Evolutionary conservation across 2,329 filamentous ascomycete genomes (phyloP).

Genomic region (Ophiocordyceps polyrhachis-furcata): DNA sequence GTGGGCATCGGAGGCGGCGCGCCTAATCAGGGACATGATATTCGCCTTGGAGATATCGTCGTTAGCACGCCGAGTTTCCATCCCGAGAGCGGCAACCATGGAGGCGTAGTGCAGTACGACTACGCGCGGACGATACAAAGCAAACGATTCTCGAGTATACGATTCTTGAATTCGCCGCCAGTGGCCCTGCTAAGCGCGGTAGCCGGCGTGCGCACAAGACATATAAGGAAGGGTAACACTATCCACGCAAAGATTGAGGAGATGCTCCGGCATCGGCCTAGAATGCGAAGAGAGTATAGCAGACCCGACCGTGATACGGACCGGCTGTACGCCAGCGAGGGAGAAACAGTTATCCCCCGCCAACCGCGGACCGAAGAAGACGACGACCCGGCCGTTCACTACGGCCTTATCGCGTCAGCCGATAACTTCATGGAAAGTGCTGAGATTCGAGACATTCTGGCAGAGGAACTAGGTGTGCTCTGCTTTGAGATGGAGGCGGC

Average conservation of each 20-base stretch:
- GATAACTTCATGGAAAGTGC: neutral
- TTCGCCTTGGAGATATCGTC: slow-evolving; percentile 11
- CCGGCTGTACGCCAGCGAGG: neutral
- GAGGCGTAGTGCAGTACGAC: slow-evolving; percentile 9
- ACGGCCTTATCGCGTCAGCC: slow-evolving; percentile 4
- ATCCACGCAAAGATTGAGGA: neutral
- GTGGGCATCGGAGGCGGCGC: slow-evolving; percentile 10
- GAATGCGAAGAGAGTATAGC: neutral
- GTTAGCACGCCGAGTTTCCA: slow-evolving; percentile 2
- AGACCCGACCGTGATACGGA: neutral
- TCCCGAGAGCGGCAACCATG: neutral
- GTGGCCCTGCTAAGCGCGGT: neutral
- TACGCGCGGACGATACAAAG: slow-evolving; percentile 6
- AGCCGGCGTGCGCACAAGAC: neutral
- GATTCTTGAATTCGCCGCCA: slow-evolving; percentile 4
- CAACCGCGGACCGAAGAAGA: neutral
- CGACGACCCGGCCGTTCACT: slow-evolving; percentile 5
- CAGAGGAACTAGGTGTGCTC: slow-evolving; percentile 4
- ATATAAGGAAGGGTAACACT: neutral
- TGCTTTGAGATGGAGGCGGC: slow-evolving; percentile 1
- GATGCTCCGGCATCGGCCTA: neutral
- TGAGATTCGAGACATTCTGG: slow-evolving; percentile 8
- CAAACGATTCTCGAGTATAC: slow-evolving; percentile 1
- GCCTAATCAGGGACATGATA: slow-evolving; percentile 12
- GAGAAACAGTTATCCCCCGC: neutral